Base-by-base conservation (phyloP, 306 rosid species). In the Pterocarpus santalinus region DNA sequence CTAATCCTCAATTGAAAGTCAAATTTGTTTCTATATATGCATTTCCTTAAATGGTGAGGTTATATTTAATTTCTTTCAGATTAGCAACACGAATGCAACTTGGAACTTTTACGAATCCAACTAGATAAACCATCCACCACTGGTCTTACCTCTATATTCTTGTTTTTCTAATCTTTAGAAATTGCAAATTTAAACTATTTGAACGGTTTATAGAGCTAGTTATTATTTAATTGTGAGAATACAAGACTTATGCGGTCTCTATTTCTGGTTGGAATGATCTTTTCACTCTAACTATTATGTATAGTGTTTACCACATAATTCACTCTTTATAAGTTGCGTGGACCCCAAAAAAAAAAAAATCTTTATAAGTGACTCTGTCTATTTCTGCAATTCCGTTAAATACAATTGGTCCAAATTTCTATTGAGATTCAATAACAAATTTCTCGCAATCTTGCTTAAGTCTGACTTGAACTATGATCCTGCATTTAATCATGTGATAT, bases 1-100 rank as follows among this genome's bases (percentile, higher is more conserved):
- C 61, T 22, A 69, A 30, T 75, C 8, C n/a, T 64, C 46, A 52
- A 49, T 33, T 49, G 11, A 69, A 71, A 72, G 55, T 65, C 69
- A 46, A 46, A 36, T 52, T 43, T 2, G 44, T 41, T 36, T 15
- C 43, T 55, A 15, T 9, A 47, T 47, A 47, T 9, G 2, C 13
- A 47, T 47, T 47, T 47, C 53, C 10, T 47, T 9, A 47, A 47
- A 28, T 47, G 28, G 14, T 30, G 47, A 47, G 5, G 30, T 64
- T 15, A 0, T 63, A 1, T 33, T 62, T 2, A 60, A 60, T 8
- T 22, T 22, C 65, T 58, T 14, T 58, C 44, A 14, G 62, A 75
- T 38, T 57, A 57, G 41, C 49, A 43, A 2, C 49, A 43, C 12
- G 49, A 43, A 43, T 43, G 7, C 12, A 43, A 43, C 49, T 43